Percentiles rank a stretch among this genome's conserved stretches.
Evolutionary conservation across 2,329 filamentous ascomycete genomes (phyloP).

Genomic region (Pseudogymnoascus sp.): DNA sequence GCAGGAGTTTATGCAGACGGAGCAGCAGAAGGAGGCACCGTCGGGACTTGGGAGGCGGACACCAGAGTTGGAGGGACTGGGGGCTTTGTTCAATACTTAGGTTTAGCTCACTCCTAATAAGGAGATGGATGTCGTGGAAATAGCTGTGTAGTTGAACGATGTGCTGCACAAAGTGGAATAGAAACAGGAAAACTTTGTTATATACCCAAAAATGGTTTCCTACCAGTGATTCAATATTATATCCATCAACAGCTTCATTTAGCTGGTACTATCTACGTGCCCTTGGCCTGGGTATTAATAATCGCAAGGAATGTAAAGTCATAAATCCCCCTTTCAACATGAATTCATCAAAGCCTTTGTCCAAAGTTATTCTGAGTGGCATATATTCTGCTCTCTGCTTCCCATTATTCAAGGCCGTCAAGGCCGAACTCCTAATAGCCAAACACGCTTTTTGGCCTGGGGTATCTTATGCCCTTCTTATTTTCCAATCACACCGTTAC

Average conservation of each 20-base stretch:
- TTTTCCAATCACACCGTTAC: not conserved
- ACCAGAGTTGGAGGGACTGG: not conserved
- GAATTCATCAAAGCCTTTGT: not conserved
- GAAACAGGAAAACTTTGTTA: not conserved
- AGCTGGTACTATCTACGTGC: not conserved
- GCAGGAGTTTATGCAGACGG: constrained; percentile 56
- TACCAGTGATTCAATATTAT: not conserved
- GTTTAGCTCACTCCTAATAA: not conserved
- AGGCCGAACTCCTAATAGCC: not conserved
- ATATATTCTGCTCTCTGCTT: not conserved
- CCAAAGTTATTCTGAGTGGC: not conserved
- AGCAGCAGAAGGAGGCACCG: constrained; percentile 12
- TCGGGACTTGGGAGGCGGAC: not conserved
- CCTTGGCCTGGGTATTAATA: not conserved
- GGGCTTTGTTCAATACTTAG: constrained; percentile 5
- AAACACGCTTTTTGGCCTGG: not conserved
- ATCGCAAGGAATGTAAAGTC: not conserved
- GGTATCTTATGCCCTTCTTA: constrained; percentile 3
- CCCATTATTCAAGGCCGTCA: not conserved
- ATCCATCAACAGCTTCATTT: not conserved
- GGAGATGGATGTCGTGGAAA: not conserved
- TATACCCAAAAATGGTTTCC: not conserved
- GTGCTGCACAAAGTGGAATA: not conserved
- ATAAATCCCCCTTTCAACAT: not conserved
- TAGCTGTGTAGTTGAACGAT: not conserved